These are phyloP conservation scores for Phialophora verrucosa DNA, from an alignment of 2,329 filamentous ascomycete genomes.

Conservation along the genomic window DNA sequence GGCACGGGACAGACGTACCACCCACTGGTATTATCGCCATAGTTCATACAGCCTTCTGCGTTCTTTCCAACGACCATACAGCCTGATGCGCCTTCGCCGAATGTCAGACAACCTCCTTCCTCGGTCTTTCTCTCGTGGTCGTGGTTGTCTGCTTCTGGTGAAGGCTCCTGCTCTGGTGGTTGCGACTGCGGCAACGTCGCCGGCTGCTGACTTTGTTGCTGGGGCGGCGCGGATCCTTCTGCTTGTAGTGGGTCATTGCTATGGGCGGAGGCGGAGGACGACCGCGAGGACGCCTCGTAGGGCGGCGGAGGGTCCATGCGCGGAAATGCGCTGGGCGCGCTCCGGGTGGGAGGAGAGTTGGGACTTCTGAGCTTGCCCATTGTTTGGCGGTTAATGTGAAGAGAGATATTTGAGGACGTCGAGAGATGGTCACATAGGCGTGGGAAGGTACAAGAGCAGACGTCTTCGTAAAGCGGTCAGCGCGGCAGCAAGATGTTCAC, in stretches of 20 bases:
- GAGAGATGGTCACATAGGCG: too few relatives aligned
- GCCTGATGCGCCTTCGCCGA: constrained; percentile 29
- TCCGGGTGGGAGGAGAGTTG: constrained; percentile 13
- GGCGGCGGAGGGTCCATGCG: constrained; percentile 36
- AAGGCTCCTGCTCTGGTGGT: neutral
- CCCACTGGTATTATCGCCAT: constrained; percentile 32
- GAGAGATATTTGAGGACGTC: neutral
- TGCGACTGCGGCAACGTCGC: constrained; percentile 11
- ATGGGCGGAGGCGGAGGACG: constrained; percentile 31
- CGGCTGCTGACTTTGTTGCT: constrained; percentile 2
- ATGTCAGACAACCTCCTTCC: constrained; percentile 33
- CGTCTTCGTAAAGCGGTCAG: neutral
- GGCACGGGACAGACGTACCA: constrained; percentile 23
- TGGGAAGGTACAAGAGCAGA: neutral
- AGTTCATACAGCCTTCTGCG: constrained; percentile 29
- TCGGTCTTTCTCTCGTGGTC: constrained; percentile 21
- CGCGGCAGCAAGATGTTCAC: neutral
- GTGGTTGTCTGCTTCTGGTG: neutral
- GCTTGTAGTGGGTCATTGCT: constrained; percentile 29
- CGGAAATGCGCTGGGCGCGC: constrained; percentile 24
- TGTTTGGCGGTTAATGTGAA: neutral
- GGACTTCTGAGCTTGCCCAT: constrained; percentile 34
- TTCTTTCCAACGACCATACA: constrained; percentile 32
- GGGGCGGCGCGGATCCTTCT: neutral
- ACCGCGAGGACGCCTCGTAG: constrained; percentile 35